A percentile compares a stretch with the other conserved stretches of the same genome.
These are phyloP conservation scores for Chlorella variabilis DNA, from an alignment of 163 green algal species.

Conservation along the genomic window DNA sequence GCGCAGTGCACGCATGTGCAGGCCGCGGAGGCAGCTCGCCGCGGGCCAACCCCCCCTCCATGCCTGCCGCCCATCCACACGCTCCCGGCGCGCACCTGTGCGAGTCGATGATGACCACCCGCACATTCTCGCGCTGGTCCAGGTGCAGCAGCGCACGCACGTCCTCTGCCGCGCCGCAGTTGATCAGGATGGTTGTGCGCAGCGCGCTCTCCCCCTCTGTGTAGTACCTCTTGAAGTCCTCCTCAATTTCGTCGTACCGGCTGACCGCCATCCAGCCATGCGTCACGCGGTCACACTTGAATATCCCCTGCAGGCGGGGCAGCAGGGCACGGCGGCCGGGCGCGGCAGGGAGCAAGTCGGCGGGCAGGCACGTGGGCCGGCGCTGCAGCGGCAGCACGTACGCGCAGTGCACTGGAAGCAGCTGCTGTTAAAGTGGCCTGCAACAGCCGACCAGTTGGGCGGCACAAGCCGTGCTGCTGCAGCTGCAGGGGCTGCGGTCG, in stretches of 20 bases:
- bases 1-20: too few relatives aligned
- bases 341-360: background rate
- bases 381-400: too few relatives aligned
- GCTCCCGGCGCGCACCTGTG: slow-evolving; percentile 55
- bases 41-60: too few relatives aligned
- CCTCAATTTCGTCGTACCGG: slow-evolving; percentile 71
- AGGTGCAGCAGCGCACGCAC: slow-evolving; percentile 63
- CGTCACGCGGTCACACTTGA: slow-evolving; percentile 47
- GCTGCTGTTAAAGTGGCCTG: too few relatives aligned
- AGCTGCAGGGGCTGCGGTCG: too few relatives aligned
- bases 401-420: too few relatives aligned
- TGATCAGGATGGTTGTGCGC: slow-evolving; percentile 75
- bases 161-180: slow-evolving; percentile 85
- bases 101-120: slow-evolving; percentile 85
- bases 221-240: slow-evolving; percentile 28
- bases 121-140: slow-evolving; percentile 48
- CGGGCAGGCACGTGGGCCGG: background rate
- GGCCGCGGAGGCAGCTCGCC: too few relatives aligned
- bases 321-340: background rate
- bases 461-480: too few relatives aligned
- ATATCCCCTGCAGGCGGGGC: slow-evolving; percentile 47
- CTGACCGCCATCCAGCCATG: slow-evolving; percentile 66
- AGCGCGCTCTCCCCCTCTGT: slow-evolving; percentile 51
- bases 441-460: too few relatives aligned
- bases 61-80: too few relatives aligned